Base-by-base conservation (phyloP, 768 basidiomycete genomes). In the Phaeotremella fagi region DNA sequence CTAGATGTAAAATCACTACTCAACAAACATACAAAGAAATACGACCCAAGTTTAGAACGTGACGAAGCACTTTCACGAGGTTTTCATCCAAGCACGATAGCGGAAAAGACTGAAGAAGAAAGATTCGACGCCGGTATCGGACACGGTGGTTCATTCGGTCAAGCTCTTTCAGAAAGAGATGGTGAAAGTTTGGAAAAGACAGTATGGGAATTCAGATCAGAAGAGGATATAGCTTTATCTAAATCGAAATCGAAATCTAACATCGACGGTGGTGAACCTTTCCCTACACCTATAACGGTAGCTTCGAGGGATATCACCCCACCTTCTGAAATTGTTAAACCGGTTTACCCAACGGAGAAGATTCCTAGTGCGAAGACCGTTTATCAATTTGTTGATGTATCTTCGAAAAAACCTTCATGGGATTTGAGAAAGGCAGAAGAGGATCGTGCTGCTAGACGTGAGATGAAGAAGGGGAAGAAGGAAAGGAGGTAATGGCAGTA, bases 1-100 rank as follows among this genome's bases (percentile, higher is more conserved):
- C 78, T 95, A 25, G 85, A 82, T 33, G 82, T 86, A n/a, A 45
- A 59, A 38, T 33, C 45, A 1, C 57, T 58, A 12, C 45, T 48
- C 16, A 59, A 55, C 45, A 41, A 36, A 23, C 44, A 51, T 12
- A 59, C 57, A 9, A 49, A 45, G 52, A 51, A 54, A 48, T 48
- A 52, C 24, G 57, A 60, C 31, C 45, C 57, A 27, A 18, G 28
- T 23, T 37, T 55, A 25, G 64, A 59, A 27, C 49, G 52, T 11
- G 44, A 52, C 11, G 60, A 60, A 22, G 55, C 50, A 31, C 23
- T 44, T 24, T 36, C 48, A 12, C 61, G 66, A 4, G 55, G 55
- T 3, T 35, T 49, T 5, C 61, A 68, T 45, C 61, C 66, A 1
- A 54, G 61, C 20, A 61, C 57, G 1, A 28, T 25, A 12, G 51